These are phyloP conservation scores for Mortierella sp. DNA, from an alignment of 371 early-diverging fungal species.

Conservation along the genomic window DNA sequence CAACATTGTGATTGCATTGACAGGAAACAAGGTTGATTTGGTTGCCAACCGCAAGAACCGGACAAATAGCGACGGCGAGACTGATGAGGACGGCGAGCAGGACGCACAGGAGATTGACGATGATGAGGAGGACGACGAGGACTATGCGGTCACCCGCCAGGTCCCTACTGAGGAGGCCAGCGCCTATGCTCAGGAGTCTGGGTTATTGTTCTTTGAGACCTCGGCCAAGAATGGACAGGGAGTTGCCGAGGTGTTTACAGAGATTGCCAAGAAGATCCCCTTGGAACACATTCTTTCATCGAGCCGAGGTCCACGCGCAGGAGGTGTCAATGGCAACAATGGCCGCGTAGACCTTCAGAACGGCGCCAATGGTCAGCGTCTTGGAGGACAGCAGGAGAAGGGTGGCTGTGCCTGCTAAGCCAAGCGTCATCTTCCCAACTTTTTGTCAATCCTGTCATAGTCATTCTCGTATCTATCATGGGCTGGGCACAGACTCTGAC, in stretches of 20 bases:
- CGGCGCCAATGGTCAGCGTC: constrained; percentile 42
- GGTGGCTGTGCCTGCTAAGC: constrained; percentile 51
- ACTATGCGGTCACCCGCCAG: constrained; percentile 63
- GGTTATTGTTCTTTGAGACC: constrained; percentile 93
- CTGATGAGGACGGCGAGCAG: constrained; percentile 52
- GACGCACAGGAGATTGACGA: constrained; percentile 59
- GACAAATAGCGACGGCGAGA: constrained; percentile 36
- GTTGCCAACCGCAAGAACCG: constrained; percentile 56
- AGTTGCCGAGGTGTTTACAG: constrained; percentile 88
- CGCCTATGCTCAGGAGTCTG: constrained; percentile 83
- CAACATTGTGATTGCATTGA: constrained; percentile 96
- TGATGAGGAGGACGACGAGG: constrained; percentile 60
- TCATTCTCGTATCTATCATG: constrained; percentile 11
- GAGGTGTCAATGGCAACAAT: constrained; percentile 36
- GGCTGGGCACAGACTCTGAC: not conserved
- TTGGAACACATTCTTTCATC: constrained; percentile 59
- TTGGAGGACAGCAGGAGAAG: constrained; percentile 58
- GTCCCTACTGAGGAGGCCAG: constrained; percentile 83
- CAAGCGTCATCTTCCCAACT: not conserved
- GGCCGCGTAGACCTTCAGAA: constrained; percentile 53
- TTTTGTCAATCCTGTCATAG: not conserved
- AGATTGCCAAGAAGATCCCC: constrained; percentile 76
- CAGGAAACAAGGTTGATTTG: constrained; percentile 96
- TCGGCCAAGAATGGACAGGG: constrained; percentile 91
- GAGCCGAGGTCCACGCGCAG: constrained; percentile 43